Conservation (phyloP, 140 eudicot species). For the Cichorium intybus region DNA sequence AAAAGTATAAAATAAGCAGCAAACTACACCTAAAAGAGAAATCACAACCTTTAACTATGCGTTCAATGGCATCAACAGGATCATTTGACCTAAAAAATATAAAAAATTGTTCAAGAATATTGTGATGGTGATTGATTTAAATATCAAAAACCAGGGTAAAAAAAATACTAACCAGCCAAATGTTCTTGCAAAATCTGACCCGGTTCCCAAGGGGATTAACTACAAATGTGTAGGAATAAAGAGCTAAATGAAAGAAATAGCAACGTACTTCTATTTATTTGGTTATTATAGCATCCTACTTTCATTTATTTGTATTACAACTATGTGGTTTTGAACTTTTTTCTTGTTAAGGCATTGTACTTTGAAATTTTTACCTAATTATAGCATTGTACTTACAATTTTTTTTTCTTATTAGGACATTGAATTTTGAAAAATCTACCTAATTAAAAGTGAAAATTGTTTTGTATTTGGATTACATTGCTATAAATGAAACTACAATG, state of each 20-base stretch:
- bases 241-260: not conserved
- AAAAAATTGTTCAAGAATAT: conserved; percentile 15
- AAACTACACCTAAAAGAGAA: conserved; percentile 18
- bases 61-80: conserved; percentile 84
- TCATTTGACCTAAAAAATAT: conserved; percentile 61
- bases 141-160: conserved; percentile 6
- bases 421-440: too few species aligned
- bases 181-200: conserved; percentile 96
- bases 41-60: conserved; percentile 75
- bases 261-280: not conserved
- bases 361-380: too few species aligned
- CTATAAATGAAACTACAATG: too few species aligned
- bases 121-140: conserved; percentile 3
- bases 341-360: too few species aligned
- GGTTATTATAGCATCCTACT: too few species aligned
- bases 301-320: too few species aligned
- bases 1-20: not conserved
- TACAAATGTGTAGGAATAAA: conserved; percentile 29
- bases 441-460: too few species aligned
- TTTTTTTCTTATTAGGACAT: too few species aligned
- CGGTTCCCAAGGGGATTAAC: conserved; percentile 96
- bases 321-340: too few species aligned
- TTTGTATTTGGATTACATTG: too few species aligned
- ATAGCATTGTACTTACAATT: too few species aligned
- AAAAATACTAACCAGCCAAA: conserved; percentile 74